These are phyloP conservation scores for Solanum tarijense DNA, from an alignment of 257 asterid species.

Conservation along the genomic window DNA sequence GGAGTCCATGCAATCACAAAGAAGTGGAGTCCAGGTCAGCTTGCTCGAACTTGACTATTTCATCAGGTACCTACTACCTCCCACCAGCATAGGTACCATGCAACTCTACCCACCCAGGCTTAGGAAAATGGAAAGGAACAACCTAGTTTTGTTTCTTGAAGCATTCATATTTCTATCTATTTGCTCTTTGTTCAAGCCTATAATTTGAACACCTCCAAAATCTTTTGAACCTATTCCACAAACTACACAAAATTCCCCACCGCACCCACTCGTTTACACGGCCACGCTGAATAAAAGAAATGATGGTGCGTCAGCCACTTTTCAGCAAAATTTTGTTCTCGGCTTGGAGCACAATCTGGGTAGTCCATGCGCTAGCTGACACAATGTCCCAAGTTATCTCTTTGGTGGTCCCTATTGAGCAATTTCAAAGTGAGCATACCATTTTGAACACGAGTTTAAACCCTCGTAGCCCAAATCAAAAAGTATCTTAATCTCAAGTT, in stretches of 20 bases:
- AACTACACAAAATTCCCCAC: background rate
- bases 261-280: background rate
- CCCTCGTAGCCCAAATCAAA: background rate
- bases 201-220: background rate
- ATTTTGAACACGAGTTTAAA: background rate
- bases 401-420: background rate
- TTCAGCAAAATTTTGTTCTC: background rate
- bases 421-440: background rate
- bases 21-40: background rate
- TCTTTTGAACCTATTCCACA: background rate
- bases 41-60: background rate
- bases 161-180: background rate
- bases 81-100: background rate
- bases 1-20: background rate
- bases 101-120: background rate
- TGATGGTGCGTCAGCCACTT: background rate
- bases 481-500: background rate
- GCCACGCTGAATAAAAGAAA: background rate
- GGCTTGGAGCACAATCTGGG: background rate
- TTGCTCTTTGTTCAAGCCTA: background rate
- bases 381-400: background rate
- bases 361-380: background rate
- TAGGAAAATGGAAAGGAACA: background rate
- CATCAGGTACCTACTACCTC: background rate
- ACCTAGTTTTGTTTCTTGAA: background rate